Percentiles rank a stretch among this genome's conserved stretches.
These are phyloP conservation scores for Teunomyces cretensis DNA, from an alignment of 805 yeast genomes.

Conservation along the genomic window DNA sequence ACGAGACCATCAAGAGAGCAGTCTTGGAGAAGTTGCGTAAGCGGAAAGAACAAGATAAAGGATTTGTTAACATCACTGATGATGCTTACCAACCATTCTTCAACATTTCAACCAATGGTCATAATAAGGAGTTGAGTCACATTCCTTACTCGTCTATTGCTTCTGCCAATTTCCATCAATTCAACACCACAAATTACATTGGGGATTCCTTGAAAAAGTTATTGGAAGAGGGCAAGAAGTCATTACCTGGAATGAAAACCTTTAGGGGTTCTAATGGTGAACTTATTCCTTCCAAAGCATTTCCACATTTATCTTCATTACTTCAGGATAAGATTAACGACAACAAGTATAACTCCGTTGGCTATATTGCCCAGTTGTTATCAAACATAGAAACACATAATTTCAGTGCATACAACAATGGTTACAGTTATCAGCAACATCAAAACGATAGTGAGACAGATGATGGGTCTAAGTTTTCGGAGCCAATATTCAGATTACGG, in stretches of 20 bases:
- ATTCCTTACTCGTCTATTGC: conserved; percentile 78
- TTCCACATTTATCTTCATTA: conserved; percentile 47
- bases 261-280: conserved; percentile 54
- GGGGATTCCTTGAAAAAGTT: conserved; percentile 40
- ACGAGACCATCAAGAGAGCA: conserved; percentile 74
- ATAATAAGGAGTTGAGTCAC: conserved; percentile 54
- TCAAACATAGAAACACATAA: conserved; percentile 39
- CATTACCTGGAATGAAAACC: conserved; percentile 44
- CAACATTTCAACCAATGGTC: conserved; percentile 57
- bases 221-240: conserved; percentile 45
- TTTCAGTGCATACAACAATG: conserved; percentile 40
- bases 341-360: conserved; percentile 20
- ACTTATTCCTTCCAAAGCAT: conserved; percentile 45
- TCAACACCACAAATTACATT: conserved; percentile 58
- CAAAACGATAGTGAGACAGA: conserved; percentile 14
- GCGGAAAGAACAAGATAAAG: conserved; percentile 66
- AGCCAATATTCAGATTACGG: conserved; percentile 60
- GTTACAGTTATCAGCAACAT: conserved; percentile 26
- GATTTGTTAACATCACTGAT: conserved; percentile 83
- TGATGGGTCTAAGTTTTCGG: conserved; percentile 39
- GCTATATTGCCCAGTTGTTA: conserved; percentile 40
- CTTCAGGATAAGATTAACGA: conserved; percentile 27
- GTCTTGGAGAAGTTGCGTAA: conserved; percentile 81
- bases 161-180: conserved; percentile 64
- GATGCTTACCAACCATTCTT: conserved; percentile 82